phyloP scores from a whole-genome alignment of 192 early-diverging fungal genomes.

The Dissophora globulifera region DNA sequence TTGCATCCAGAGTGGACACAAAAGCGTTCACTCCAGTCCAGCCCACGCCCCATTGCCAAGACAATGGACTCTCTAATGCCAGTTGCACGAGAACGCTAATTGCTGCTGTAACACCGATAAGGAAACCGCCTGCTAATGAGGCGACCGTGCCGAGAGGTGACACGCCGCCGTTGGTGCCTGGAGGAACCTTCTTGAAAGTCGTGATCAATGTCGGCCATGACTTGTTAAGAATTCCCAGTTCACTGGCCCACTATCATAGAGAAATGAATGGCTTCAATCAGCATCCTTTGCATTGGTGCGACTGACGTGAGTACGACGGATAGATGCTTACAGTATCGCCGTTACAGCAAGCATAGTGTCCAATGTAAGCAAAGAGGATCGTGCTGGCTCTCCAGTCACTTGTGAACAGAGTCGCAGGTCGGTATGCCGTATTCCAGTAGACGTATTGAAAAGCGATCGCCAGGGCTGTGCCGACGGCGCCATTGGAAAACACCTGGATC shows the following conservation, averaged over 20 bases:
- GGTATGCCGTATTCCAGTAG: conserved; percentile 39
- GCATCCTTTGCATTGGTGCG: too few species aligned
- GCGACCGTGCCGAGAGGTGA: conserved; percentile 78
- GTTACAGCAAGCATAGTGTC: conserved; percentile 67
- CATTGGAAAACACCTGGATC: conserved; percentile 64
- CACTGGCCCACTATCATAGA: conserved; percentile 85
- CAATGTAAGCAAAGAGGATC: conserved; percentile 62
- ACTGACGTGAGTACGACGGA: background rate
- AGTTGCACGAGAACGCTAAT: conserved; percentile 63
- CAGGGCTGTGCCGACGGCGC: conserved; percentile 56
- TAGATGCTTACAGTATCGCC: conserved; percentile 63
- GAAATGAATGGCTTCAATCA: background rate
- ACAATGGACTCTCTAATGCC: conserved; percentile 43
- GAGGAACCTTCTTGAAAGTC: conserved; percentile 78
- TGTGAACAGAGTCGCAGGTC: conserved; percentile 40
- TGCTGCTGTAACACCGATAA: conserved; percentile 72
- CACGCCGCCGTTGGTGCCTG: conserved; percentile 92
- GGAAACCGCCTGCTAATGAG: conserved; percentile 78
- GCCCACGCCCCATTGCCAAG: conserved; percentile 30
- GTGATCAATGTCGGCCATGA: conserved; percentile 86
- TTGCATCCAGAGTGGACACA: conserved; percentile 43
- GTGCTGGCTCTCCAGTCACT: conserved; percentile 42
- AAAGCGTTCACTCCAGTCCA: conserved; percentile 33
- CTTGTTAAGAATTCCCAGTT: conserved; percentile 85
- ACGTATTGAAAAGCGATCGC: conserved; percentile 54